These are phyloP conservation scores for Aspergillus piperis DNA, from an alignment of 2,329 filamentous ascomycete species.

Conservation along the genomic window DNA sequence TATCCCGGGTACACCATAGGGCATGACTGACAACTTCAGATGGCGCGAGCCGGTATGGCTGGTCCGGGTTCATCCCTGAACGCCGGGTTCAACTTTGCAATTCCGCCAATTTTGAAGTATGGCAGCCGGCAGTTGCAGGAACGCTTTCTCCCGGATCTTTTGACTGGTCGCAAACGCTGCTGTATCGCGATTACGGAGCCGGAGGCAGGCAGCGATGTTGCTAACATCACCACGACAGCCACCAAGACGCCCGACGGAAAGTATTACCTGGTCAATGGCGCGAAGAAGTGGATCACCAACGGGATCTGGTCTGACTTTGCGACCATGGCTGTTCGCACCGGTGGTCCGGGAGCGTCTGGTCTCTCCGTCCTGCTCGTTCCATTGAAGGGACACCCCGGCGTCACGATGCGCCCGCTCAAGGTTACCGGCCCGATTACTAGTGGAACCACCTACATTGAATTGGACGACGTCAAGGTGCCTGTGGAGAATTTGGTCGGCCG, in stretches of 20 bases:
- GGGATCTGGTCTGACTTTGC: conserved; percentile 69
- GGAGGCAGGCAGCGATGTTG: conserved; percentile 71
- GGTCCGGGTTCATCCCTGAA: conserved; percentile 68
- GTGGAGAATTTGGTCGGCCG: conserved; percentile 68
- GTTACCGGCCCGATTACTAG: conserved; percentile 65
- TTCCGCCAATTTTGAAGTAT: conserved; percentile 71
- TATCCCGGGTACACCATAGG: not conserved
- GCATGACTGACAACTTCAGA: conserved; percentile 39
- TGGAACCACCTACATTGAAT: conserved; percentile 74
- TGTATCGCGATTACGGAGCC: conserved; percentile 82
- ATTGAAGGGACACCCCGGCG: conserved; percentile 66
- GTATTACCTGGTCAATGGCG: conserved; percentile 71
- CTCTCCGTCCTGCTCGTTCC: conserved; percentile 70
- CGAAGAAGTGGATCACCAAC: conserved; percentile 78
- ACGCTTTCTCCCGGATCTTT: conserved; percentile 66
- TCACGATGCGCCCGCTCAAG: conserved; percentile 67
- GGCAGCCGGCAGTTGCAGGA: conserved; percentile 64
- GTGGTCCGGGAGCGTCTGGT: conserved; percentile 63
- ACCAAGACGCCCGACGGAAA: conserved; percentile 63
- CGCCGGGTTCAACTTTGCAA: conserved; percentile 70
- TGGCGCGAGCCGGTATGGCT: conserved; percentile 64
- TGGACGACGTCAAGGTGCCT: conserved; percentile 73
- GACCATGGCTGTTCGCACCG: conserved; percentile 73
- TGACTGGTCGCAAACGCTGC: conserved; percentile 65
- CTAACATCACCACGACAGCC: conserved; percentile 70